Evolutionary conservation across 2,329 filamentous ascomycete genomes (phyloP).

Genomic region (Trichoderma semiorbis): DNA sequence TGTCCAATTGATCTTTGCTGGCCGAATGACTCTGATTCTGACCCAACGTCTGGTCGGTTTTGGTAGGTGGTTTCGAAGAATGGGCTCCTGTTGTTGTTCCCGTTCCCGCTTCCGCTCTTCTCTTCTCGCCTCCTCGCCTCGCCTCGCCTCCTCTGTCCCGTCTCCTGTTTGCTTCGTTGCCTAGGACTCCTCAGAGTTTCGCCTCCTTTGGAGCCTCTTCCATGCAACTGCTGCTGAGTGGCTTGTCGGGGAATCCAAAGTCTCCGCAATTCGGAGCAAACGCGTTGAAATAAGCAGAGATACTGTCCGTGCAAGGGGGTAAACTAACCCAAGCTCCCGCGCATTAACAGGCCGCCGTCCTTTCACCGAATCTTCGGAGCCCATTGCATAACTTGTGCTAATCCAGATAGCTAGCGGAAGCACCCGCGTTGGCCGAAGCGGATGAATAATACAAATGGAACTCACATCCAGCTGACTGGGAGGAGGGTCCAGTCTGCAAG

Average conservation of each 20-base stretch:
- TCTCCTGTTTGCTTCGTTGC: background rate
- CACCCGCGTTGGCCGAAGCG: background rate
- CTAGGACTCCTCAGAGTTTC: conserved; percentile 3
- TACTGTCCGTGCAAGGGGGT: conserved; percentile 2
- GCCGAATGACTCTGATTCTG: conserved; percentile 7
- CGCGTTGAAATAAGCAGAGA: conserved; percentile 3
- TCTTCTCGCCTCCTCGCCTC: background rate
- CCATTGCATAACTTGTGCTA: background rate
- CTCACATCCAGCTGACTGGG: background rate
- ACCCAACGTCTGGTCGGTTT: background rate
- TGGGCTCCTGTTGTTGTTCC: background rate
- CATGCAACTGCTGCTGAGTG: background rate
- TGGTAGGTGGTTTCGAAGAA: background rate
- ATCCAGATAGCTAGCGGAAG: background rate
- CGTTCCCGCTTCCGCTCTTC: background rate
- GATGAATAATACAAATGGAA: background rate
- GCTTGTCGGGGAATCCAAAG: background rate
- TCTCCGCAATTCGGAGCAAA: background rate
- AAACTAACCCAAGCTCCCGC: background rate
- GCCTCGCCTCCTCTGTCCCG: background rate
- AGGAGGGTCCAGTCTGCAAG: background rate
- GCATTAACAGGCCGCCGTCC: background rate
- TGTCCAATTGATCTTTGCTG: background rate
- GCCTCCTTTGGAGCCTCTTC: background rate
- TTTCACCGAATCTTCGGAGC: background rate